Evolutionary conservation across 83 land plant genomes (phyloP).

Genomic region (Picea abies): DNA sequence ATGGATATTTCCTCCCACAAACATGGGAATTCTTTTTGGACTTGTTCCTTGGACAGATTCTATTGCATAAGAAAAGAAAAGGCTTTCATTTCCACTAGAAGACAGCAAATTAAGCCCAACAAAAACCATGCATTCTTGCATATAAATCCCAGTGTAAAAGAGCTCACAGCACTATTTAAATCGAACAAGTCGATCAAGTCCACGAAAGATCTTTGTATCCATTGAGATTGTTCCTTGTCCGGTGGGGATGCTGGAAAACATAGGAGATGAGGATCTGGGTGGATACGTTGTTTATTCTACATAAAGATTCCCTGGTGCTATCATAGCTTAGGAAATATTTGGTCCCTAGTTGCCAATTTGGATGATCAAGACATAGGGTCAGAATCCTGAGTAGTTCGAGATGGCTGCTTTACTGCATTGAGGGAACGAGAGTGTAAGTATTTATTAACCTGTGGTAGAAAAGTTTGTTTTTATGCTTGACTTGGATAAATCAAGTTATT

Average conservation of each 20-base stretch:
- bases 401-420: background rate
- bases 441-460: background rate
- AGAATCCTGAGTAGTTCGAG: background rate
- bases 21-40: no score
- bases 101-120: background rate
- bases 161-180: background rate
- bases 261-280: slow-evolving; percentile 1
- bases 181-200: slow-evolving; percentile 11
- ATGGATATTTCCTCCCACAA: no score
- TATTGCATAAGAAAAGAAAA: slow-evolving; percentile 56
- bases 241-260: slow-evolving; percentile 6
- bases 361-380: background rate
- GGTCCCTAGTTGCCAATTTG: background rate
- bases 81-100: slow-evolving; percentile 62
- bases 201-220: slow-evolving; percentile 4
- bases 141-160: slow-evolving; percentile 8
- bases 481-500: slow-evolving; percentile 8
- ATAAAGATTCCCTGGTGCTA: background rate
- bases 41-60: background rate
- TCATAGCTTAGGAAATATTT: background rate
- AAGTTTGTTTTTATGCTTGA: background rate
- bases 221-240: slow-evolving; percentile 5
- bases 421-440: background rate
- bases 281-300: background rate
- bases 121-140: background rate